Base-by-base conservation (phyloP, 2,329 filamentous ascomycete genomes). In the Cadophora gregata region DNA sequence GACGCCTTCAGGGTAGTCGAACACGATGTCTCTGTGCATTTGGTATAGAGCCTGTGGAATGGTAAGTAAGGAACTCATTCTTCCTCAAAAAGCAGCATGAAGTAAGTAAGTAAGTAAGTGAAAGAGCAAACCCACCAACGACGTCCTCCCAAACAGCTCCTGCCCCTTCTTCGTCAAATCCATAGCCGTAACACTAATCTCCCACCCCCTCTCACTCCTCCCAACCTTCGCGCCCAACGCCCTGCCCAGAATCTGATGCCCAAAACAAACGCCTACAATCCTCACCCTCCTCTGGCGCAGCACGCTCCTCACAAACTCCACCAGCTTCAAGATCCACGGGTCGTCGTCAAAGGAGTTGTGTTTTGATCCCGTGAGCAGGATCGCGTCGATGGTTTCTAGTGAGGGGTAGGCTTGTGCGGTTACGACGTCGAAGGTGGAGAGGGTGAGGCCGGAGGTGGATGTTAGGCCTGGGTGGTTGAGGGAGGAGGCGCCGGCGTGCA, bases 191-290 rank as follows among this genome's bases (percentile, higher is more conserved):
- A 96, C 93, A 59, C 90, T 88, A n/a, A 92, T 81, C 80, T 97
- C 93, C 93, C 93, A 97, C 1, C 92, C 93, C 24, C 81, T 78
- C 27, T 88, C 83, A 76, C 87, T 92, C 63, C 88, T 81, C 42
- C 83, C 88, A 2, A 96, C 90, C 72, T 86, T 85, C 24, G 81
- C 85, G 3, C 88, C 91, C 71, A 94, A 76, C 0, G 92, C 91
- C 62, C 93, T 84, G 0, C 86, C 92, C 51, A 96, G 81, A 73
- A 97, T 93, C 81, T 97, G 93, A 77, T 96, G 93, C 5, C 93
- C 93, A 77, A 95, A 97, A 79, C 93, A 97, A 19, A 96, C 85
- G 12, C 93, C 93, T 19, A 97, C 83, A n/a, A 94, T 79, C 42
- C 88, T 85, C 8, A 96, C 86, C 0, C 87, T 82, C 29, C 84